Conservation (phyloP, 2,329 filamentous ascomycete genomes). For the Aspergillus sojae region DNA sequence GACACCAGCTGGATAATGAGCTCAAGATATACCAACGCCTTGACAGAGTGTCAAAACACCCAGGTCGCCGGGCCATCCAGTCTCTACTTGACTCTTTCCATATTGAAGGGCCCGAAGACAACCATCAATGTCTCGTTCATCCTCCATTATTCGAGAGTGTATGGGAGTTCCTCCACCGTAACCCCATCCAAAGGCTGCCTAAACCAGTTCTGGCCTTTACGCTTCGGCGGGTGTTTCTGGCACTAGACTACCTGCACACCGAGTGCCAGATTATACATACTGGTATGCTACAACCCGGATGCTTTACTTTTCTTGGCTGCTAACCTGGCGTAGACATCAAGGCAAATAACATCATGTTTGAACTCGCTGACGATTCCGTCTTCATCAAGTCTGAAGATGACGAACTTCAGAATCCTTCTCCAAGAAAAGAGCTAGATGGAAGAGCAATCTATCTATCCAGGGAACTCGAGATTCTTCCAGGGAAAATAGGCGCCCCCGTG, state of each 20-base stretch:
- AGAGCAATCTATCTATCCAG: constrained; percentile 49
- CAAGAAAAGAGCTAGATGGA: constrained; percentile 47
- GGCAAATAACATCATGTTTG: constrained; percentile 52
- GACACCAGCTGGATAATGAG: constrained; percentile 39
- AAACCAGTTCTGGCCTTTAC: constrained; percentile 37
- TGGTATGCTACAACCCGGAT: constrained; percentile 33
- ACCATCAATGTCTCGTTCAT: constrained; percentile 42
- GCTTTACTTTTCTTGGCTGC: too few relatives aligned
- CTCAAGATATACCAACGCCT: constrained; percentile 49
- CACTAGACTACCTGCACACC: constrained; percentile 50
- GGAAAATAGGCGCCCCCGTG: constrained; percentile 36
- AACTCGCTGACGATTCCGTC: constrained; percentile 44
- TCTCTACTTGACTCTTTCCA: constrained; percentile 38
- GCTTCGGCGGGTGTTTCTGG: constrained; percentile 46
- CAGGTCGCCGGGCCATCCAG: constrained; percentile 34
- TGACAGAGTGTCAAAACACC: constrained; percentile 28
- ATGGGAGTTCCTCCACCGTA: constrained; percentile 42
- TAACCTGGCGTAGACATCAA: constrained; percentile 42
- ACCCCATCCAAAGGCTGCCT: constrained; percentile 42
- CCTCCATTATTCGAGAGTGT: constrained; percentile 50
- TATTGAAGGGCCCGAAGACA: constrained; percentile 31
- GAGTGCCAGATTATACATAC: constrained; percentile 52
- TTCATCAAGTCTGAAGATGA: constrained; percentile 44
- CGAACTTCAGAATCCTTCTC: constrained; percentile 44
- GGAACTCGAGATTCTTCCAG: constrained; percentile 36